Evolutionary conservation across 2,329 filamentous ascomycete species (phyloP), one percentile per base, ranked within the genome.

Genomic region (Penicillium griseofulvum): DNA sequence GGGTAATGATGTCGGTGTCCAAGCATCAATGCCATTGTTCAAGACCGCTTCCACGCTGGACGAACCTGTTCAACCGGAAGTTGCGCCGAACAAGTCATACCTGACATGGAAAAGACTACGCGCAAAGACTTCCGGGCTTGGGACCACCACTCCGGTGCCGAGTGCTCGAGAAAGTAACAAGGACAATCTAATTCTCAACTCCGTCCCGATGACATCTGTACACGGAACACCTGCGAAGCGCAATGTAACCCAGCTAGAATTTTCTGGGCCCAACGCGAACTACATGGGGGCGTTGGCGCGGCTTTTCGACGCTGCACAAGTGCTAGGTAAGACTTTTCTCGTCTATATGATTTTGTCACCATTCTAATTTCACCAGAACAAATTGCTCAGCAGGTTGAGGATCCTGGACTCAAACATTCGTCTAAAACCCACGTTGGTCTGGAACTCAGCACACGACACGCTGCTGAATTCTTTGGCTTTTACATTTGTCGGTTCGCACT

Each of bases 381-480:
- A 84, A 93, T 97, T 72, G 91, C 92, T 50, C 89, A 93, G 62
- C 93, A 97, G 78, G 91, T 97, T 44, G 93, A 97, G 71, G 93
- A 97, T 69, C 93, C 93, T 6, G 93, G 93, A 10, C 83, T 97
- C 52, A 89, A 90, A 64, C 90, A 94, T 74, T 91, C 91, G 17
- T 93, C 92, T 65, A 91, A 91, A 67, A 97, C 94, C 9, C 92
- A 97, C 70, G 92, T 99, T 50, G 94, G 94, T 10, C 83, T 99
- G 33, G 94, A 99, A 75, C 83, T 99, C 38, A 94, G 91, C 71
- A 91, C 91, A 34, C 85, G 93, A 38, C 93, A 97, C 72, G 94
- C 93, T 8, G 90, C 93, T 33, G 94, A 99, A 74, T 99, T 99
- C 75, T 99, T 99, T 72, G 92, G 88, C 16, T 97, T 99, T 74